Evolutionary conservation across 116 monocot genomes (phyloP), one percentile per base, ranked within the genome.

Genomic region (Phalaenopsis hybrid): DNA sequence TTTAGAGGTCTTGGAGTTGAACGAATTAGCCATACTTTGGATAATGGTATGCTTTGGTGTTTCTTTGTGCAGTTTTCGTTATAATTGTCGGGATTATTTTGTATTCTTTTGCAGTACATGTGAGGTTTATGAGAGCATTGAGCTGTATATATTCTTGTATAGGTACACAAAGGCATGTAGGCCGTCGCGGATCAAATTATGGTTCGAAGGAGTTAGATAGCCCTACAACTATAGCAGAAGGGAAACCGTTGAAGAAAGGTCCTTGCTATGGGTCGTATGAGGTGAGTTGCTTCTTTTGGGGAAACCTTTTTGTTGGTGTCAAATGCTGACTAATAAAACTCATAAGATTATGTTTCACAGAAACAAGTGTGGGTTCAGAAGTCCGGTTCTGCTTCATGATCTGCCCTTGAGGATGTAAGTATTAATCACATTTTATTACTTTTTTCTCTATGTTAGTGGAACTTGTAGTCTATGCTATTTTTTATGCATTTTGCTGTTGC

Each of bases 351-450:
- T 48, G 4, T 15, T 55, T 25, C 84, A 81, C 90, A 95, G 94
- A 95, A 81, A 82, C 95, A 91, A 86, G 85, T 91, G 48, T 93
- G 91, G 93, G 91, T 93, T 55, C 93, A 93, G 82, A 93, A 93
- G 84, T 68, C 91, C 49, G 86, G 88, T 76, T 85, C 88, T 79
- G 86, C 81, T 49, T 86, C 91, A 67, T 91, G 81, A 79, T 79
- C 58, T 3, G 50, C 34, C 20, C 21, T 48, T 73, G 46, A 44
- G 23, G 72, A 46, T 8, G 59, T 79, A 75, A 49, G 80, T 48
- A 13, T 75, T 80, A 15, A 50, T 57, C 23, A 57, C 18, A 5
- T 12, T 75, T 25, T 50, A 6, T 75, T 33, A 45, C n/a, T 75
- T 75, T 15, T 77, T 77, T 77, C 28, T 8, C 51, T 11, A 28